Evolutionary conservation across 257 asterid species (phyloP), one percentile per base, ranked within the genome.

Genomic region (Solanum sitiens): DNA sequence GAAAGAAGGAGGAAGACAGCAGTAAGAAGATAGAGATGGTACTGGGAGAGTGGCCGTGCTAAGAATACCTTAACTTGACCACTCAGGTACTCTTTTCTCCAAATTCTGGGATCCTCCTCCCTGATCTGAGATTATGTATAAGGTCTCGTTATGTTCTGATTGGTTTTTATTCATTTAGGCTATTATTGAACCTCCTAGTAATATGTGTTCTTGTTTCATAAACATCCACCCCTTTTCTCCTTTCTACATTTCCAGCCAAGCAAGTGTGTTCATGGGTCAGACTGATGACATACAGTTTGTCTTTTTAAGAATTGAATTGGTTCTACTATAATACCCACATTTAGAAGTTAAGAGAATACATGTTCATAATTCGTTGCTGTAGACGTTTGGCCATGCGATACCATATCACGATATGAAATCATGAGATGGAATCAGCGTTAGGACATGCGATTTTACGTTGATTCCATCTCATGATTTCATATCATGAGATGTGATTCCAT

Each of bases 1-100:
- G 90, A 89, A 77, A 87, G 90, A 39, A 94, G 93, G 87, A 47
- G 77, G 56, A 74, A 61, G 39, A 88, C 45, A 79, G 89, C 87
- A 68, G 25, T 76, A 16, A 87, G 87, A 86, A 90, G 86, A 74
- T 83, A 88, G 76, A 88, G 88, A 76, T 80, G 44, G 85, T 47
- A 80, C 44, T 74, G 79, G 27, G 45, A 33, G 44, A 71, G 42
- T 80, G 85, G 68, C 27, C 47, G 84, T 79, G 67, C 84, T 65
- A 27, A 50, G 27, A 32, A 50, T 47, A 80, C 42, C 65, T 79
- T 79, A n/a, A 80, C 68, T 65, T 18, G 68, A 80, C 68, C 27
- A 25, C 27, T 27, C 42, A 45, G 68, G 68, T 80, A 80, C 67
- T 45, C 40, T 25, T 25, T 45, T 30, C 85, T 47, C 85, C 16